Percentiles rank a stretch among this genome's conserved stretches.
Conservation (phyloP, 2,329 filamentous ascomycete species). For the Pseudogymnoascus sp. region DNA sequence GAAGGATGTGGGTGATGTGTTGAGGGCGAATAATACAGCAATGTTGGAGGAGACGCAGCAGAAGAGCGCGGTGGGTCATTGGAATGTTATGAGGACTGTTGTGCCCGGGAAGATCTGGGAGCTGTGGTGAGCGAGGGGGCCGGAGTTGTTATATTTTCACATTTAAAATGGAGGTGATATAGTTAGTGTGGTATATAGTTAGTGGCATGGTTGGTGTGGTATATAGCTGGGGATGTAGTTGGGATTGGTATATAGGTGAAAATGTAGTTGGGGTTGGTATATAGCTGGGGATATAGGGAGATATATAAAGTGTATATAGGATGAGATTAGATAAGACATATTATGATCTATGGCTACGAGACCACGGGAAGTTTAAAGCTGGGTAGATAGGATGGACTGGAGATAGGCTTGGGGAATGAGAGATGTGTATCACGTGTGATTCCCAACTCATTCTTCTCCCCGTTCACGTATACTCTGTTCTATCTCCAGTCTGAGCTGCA, state of each 20-base stretch:
- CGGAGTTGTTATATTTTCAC: background rate
- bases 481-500: background rate
- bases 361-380: background rate
- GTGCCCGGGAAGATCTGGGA: slow-evolving; percentile 76
- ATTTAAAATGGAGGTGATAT: background rate
- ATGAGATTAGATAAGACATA: background rate
- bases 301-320: slow-evolving; percentile 1
- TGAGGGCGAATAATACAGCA: slow-evolving; percentile 56
- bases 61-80: slow-evolving; percentile 74
- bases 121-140: slow-evolving; percentile 54
- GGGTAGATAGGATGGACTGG: background rate
- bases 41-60: slow-evolving; percentile 65
- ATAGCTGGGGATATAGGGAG: background rate
- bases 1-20: slow-evolving; percentile 36
- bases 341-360: background rate
- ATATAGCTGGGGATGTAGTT: background rate
- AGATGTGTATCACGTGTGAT: background rate
- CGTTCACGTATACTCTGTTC: background rate
- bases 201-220: background rate
- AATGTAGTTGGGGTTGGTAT: background rate
- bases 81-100: slow-evolving; percentile 83
- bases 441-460: background rate
- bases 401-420: background rate
- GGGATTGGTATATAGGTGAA: background rate
- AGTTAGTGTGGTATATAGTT: background rate